Conservation (phyloP, 371 early-diverging fungal genomes). For the Apophysomyces sp. region DNA sequence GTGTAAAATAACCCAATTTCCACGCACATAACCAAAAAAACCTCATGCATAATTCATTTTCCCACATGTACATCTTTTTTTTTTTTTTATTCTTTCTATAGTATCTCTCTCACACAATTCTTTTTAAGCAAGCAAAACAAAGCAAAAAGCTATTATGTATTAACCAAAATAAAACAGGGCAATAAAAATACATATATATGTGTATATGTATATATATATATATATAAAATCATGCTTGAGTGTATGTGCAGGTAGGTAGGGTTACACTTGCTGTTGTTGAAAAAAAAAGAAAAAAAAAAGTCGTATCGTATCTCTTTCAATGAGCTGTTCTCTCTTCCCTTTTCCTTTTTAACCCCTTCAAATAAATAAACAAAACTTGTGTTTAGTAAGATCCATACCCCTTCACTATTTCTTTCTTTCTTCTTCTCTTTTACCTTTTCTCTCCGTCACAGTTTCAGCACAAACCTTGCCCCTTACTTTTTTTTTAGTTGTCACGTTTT, state of each 20-base stretch:
- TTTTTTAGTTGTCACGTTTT: slow-evolving; percentile 1
- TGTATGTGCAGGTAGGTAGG: background rate
- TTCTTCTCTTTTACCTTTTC: background rate
- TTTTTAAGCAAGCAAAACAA: background rate
- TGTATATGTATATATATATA: background rate
- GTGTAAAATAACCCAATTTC: background rate
- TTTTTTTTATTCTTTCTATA: background rate
- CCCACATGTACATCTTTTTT: background rate
- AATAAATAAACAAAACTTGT: background rate
- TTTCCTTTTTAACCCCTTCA: background rate
- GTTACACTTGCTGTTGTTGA: slow-evolving; percentile 1
- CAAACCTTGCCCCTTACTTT: slow-evolving; percentile 4
- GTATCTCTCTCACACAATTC: background rate
- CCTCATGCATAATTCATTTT: background rate
- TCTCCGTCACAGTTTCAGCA: slow-evolving; percentile 1
- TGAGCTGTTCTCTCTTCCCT: background rate
- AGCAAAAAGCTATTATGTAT: background rate
- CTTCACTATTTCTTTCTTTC: background rate
- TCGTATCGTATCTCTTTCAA: background rate
- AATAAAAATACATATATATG: background rate
- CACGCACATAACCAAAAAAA: background rate
- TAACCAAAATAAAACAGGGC: background rate
- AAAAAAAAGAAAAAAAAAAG: background rate
- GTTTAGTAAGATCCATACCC: background rate
- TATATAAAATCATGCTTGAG: background rate